These are phyloP conservation scores for Lenzites betulinus DNA, from an alignment of 768 basidiomycete species.

Conservation along the genomic window DNA sequence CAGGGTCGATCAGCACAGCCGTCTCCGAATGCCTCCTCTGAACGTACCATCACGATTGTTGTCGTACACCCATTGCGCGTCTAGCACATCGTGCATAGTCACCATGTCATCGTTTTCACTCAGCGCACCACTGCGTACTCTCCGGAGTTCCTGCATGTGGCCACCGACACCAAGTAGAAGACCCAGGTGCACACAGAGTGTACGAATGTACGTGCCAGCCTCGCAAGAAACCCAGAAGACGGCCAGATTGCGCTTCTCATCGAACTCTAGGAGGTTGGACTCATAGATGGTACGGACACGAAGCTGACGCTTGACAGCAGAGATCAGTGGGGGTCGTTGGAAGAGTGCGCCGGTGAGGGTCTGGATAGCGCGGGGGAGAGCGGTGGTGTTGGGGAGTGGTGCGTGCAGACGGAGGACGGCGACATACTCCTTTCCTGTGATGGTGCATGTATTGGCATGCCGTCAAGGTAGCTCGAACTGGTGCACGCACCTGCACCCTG, in stretches of 20 bases:
- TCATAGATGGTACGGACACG: constrained; percentile 97
- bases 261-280: constrained; percentile 93
- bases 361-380: constrained; percentile 91
- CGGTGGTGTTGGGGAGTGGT: constrained; percentile 74
- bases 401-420: constrained; percentile 94
- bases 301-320: constrained; percentile 97
- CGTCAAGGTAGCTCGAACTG: not conserved
- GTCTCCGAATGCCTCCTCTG: not conserved
- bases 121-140: constrained; percentile 94
- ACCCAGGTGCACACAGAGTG: constrained; percentile 96
- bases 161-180: constrained; percentile 94
- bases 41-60: constrained; percentile 90
- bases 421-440: constrained; percentile 93
- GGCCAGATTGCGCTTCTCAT: constrained; percentile 93
- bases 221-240: constrained; percentile 99
- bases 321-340: constrained; percentile 98
- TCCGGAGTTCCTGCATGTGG: constrained; percentile 99
- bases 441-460: not conserved
- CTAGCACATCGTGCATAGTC: constrained; percentile 99
- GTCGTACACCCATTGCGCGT: constrained; percentile 98
- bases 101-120: constrained; percentile 98
- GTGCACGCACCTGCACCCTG: constrained; percentile 84
- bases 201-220: constrained; percentile 95
- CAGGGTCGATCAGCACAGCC: not conserved
- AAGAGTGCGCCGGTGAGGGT: constrained; percentile 98